These are phyloP conservation scores for Suillus sp. DNA, from an alignment of 768 basidiomycete genomes.

Conservation along the genomic window DNA sequence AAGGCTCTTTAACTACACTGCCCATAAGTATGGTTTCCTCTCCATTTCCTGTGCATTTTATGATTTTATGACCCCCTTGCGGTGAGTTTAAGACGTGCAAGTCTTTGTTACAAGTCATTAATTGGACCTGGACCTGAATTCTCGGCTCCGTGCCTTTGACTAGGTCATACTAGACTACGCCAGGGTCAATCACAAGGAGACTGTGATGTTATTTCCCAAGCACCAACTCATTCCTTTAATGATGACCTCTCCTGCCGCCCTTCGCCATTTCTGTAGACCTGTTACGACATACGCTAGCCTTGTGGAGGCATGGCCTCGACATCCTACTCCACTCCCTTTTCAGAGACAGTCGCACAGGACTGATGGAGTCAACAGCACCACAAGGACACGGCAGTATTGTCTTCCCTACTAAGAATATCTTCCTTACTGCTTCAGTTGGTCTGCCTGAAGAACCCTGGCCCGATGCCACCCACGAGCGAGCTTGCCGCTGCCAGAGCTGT, in stretches of 20 bases:
- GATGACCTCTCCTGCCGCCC: background rate
- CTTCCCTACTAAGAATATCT: background rate
- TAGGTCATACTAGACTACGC: background rate
- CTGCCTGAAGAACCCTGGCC: background rate
- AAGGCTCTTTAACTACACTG: constrained; percentile 10
- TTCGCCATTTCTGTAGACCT: background rate
- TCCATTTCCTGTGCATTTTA: background rate
- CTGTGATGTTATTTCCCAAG: background rate
- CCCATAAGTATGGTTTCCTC: constrained; percentile 1
- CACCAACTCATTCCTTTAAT: background rate
- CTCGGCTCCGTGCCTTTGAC: background rate
- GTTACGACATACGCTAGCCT: background rate
- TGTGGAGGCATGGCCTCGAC: background rate
- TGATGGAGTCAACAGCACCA: background rate
- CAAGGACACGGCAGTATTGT: background rate
- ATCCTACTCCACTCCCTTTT: background rate
- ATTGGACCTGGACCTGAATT: background rate
- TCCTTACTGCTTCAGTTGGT: background rate
- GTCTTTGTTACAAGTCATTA: background rate
- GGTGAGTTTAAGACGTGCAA: background rate
- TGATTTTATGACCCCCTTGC: background rate
- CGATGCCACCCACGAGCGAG: background rate
- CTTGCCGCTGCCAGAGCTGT: background rate
- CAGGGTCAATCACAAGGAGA: background rate
- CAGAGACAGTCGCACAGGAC: background rate